These are phyloP conservation scores for Pseudogymnoascus sp. DNA, from an alignment of 2,329 filamentous ascomycete genomes.

Conservation along the genomic window DNA sequence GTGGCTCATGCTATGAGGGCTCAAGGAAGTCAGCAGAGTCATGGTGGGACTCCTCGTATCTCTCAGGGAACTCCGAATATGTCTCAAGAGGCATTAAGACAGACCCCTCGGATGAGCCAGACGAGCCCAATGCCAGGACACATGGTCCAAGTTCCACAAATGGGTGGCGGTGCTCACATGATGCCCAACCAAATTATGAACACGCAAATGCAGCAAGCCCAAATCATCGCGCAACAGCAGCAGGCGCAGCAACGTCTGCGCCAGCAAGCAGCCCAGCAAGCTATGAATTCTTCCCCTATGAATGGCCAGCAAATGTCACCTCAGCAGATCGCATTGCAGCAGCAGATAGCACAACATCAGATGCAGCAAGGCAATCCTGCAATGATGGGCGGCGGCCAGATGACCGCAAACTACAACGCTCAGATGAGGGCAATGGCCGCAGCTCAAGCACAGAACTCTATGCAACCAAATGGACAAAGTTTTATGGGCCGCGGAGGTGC, in stretches of 20 bases:
- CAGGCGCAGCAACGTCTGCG: slow-evolving; percentile 27
- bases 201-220: slow-evolving; percentile 28
- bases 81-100: slow-evolving; percentile 37
- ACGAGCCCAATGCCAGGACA: slow-evolving; percentile 53
- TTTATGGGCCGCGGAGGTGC: slow-evolving; percentile 30
- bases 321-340: slow-evolving; percentile 35
- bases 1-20: slow-evolving; percentile 58
- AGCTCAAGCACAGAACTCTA: slow-evolving; percentile 13
- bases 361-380: slow-evolving; percentile 19
- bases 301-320: slow-evolving; percentile 22
- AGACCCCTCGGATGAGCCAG: slow-evolving; percentile 56
- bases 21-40: slow-evolving; percentile 59
- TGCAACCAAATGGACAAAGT: slow-evolving; percentile 24
- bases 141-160: slow-evolving; percentile 51
- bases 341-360: slow-evolving; percentile 31
- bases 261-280: slow-evolving; percentile 38
- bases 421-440: slow-evolving; percentile 20
- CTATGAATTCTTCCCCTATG: slow-evolving; percentile 18
- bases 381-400: slow-evolving; percentile 16
- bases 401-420: slow-evolving; percentile 19
- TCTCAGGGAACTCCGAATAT: slow-evolving; percentile 55
- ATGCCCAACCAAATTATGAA: slow-evolving; percentile 38
- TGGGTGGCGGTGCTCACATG: slow-evolving; percentile 42
- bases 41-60: slow-evolving; percentile 57
- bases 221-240: slow-evolving; percentile 19